A percentile compares a stretch with the other conserved stretches of the same genome.
These are phyloP conservation scores for Verticillium longisporum DNA, from an alignment of 2,329 filamentous ascomycete genomes.

Conservation along the genomic window DNA sequence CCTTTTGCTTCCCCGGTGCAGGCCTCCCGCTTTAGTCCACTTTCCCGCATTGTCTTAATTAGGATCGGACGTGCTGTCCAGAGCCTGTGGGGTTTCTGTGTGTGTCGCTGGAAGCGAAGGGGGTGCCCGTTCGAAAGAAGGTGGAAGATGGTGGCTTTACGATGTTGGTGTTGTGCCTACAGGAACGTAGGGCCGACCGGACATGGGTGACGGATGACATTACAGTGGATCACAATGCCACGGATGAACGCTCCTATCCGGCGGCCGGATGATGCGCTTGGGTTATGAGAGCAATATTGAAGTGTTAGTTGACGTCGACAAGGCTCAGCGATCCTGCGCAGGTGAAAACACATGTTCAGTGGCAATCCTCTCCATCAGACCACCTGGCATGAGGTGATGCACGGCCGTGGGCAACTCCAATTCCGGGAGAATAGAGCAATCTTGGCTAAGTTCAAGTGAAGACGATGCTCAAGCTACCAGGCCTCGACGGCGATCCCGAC, in stretches of 20 bases:
- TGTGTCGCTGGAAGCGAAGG: neutral
- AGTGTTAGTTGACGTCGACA: neutral
- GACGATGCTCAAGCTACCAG: neutral
- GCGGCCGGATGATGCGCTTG: neutral
- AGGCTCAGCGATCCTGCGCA: neutral
- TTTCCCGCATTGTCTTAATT: neutral
- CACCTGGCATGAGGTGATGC: neutral
- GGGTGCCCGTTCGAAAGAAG: neutral
- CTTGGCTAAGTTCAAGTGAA: neutral
- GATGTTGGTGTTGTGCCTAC: neutral
- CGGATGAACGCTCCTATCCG: neutral
- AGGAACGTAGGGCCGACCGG: neutral
- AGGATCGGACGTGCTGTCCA: neutral
- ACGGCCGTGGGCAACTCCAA: neutral
- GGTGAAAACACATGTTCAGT: neutral
- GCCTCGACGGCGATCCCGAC: no score
- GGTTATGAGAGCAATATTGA: neutral
- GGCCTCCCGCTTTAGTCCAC: neutral
- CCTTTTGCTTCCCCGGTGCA: neutral
- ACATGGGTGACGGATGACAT: neutral
- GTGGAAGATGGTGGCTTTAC: neutral
- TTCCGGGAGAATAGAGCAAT: conserved; percentile 1
- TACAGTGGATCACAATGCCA: neutral
- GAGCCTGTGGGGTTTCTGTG: neutral
- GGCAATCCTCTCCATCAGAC: neutral